Evolutionary conservation across 768 basidiomycete species (phyloP).

Genomic region (Lentinus brumalis): DNA sequence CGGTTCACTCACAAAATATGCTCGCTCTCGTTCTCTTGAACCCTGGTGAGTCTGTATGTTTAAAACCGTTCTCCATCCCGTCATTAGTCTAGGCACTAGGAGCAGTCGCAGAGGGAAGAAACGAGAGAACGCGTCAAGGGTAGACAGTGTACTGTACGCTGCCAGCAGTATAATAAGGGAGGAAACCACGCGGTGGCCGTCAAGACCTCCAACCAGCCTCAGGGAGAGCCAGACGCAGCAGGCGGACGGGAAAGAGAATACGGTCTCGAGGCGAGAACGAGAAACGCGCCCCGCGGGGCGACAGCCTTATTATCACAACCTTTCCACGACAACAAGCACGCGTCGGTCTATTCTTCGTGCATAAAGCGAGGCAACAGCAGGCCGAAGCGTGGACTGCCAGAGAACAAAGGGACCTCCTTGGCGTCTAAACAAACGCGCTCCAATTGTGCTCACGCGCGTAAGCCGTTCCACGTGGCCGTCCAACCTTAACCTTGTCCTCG

Average conservation of each 20-base stretch:
- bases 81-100: background rate
- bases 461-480: background rate
- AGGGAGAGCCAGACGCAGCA: constrained; percentile 5
- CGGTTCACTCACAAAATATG: constrained; percentile 27
- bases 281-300: background rate
- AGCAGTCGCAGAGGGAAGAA: background rate
- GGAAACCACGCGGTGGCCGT: constrained; percentile 3
- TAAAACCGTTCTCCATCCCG: background rate
- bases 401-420: background rate
- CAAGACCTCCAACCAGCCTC: constrained; percentile 11
- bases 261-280: background rate
- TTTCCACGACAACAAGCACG: background rate
- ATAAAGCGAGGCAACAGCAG: background rate
- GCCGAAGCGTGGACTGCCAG: background rate
- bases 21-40: constrained; percentile 11
- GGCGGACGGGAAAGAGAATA: background rate
- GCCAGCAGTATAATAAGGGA: background rate
- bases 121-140: background rate
- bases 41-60: too few species aligned
- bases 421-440: background rate
- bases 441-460: constrained; percentile 15
- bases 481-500: constrained; percentile 4
- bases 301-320: background rate
- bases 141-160: background rate
- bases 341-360: background rate